Evolutionary conservation across 176 grass and related monocot genomes (phyloP).

Genomic region (Bonia amplexicaulis): DNA sequence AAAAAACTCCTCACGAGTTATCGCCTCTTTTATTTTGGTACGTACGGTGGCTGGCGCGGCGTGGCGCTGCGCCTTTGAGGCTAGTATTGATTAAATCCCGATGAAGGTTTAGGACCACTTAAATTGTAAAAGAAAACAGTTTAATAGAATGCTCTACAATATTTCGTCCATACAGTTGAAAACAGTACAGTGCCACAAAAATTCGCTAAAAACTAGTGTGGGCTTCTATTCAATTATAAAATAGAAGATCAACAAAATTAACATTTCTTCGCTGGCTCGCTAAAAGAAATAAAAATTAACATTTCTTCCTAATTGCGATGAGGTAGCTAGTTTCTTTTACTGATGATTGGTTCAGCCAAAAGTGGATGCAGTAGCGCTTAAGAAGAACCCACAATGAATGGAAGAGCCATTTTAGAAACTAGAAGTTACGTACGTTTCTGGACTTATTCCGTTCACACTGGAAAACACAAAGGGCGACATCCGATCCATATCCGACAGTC

Average conservation of each 20-base stretch:
- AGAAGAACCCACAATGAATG: not conserved
- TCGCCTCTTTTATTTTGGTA: too few relatives aligned
- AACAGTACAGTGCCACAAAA: not conserved
- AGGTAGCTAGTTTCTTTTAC: not conserved
- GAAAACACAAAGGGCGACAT: not conserved
- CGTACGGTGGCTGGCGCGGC: too few relatives aligned
- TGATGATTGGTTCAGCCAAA: not conserved
- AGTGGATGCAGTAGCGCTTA: not conserved
- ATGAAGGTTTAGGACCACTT: not conserved
- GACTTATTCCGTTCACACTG: not conserved
- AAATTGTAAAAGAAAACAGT: too few relatives aligned
- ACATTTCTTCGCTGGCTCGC: not conserved
- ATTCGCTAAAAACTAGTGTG: not conserved
- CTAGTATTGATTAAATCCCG: too few relatives aligned
- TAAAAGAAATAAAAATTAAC: not conserved
- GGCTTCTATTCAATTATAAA: too few relatives aligned
- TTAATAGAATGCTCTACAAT: too few relatives aligned
- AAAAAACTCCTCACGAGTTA: too few relatives aligned
- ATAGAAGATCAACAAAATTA: not conserved
- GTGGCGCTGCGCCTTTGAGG: too few relatives aligned
- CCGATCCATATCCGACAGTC: not conserved
- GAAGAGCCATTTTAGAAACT: not conserved
- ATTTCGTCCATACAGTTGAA: not conserved
- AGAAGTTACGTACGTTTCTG: not conserved
- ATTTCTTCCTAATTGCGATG: too few relatives aligned